phyloP scores from a whole-genome alignment of 1,284 basidiomycete species.

The Psilocybe mexicana region DNA sequence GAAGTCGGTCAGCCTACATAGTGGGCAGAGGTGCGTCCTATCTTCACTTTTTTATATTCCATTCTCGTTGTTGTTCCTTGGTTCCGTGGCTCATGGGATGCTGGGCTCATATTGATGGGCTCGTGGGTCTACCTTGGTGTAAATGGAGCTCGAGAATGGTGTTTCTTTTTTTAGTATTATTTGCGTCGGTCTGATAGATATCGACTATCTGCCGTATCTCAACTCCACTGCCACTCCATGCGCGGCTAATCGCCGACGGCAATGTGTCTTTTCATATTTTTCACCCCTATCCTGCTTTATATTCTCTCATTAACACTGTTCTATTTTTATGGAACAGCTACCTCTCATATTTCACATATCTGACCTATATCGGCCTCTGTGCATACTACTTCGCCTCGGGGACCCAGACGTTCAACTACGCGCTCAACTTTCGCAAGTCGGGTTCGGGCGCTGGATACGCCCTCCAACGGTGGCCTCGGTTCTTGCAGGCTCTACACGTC shows the following conservation, averaged over 20 bases:
- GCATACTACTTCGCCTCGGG: slow-evolving; percentile 63
- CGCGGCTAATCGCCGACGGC: too few species aligned
- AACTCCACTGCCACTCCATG: too few species aligned
- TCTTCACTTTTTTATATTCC: background rate
- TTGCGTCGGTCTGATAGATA: too few species aligned
- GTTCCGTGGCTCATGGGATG: background rate
- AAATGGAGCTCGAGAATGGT: background rate
- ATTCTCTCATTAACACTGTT: background rate
- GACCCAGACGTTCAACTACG: slow-evolving; percentile 54
- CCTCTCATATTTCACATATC: slow-evolving; percentile 63
- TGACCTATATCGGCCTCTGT: slow-evolving; percentile 61
- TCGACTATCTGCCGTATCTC: too few species aligned
- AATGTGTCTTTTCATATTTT: too few species aligned
- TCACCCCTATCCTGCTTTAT: background rate
- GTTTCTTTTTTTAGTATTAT: too few species aligned
- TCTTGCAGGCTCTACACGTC: slow-evolving; percentile 59
- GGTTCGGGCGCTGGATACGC: slow-evolving; percentile 42
- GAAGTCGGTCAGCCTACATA: slow-evolving; percentile 31
- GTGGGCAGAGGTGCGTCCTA: slow-evolving; percentile 20
- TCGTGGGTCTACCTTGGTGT: background rate
- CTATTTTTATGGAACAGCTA: slow-evolving; percentile 38
- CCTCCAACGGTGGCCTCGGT: slow-evolving; percentile 57
- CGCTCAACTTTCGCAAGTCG: slow-evolving; percentile 22
- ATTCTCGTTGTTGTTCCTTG: background rate
- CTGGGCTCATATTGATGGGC: too few species aligned